phyloP scores from a whole-genome alignment of 177 flowering plant genomes.

The Vitis hybrid region DNA sequence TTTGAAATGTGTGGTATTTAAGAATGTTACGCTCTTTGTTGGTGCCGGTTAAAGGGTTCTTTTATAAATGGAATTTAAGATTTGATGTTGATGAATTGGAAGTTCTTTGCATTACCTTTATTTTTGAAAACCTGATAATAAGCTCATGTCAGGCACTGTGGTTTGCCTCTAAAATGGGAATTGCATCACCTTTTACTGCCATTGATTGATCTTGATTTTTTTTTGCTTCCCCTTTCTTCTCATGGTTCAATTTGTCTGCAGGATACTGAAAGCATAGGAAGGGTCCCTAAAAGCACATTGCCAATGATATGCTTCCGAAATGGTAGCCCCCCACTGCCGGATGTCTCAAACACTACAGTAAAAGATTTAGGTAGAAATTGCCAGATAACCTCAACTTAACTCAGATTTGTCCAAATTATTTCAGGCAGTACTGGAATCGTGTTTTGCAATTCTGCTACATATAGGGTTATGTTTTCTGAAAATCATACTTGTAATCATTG shows the following conservation, averaged over 20 bases:
- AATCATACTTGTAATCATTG: neutral
- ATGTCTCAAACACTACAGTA: conserved; percentile 40
- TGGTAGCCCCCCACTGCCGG: conserved; percentile 88
- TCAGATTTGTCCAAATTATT: neutral
- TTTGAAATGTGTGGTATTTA: neutral
- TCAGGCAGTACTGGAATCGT: neutral
- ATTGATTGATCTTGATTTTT: too few species aligned
- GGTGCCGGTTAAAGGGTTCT: neutral
- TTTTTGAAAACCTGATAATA: too few species aligned
- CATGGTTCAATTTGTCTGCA: conserved; percentile 27
- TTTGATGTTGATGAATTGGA: too few species aligned
- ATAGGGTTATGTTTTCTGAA: neutral
- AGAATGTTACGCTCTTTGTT: neutral
- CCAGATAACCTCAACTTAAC: neutral
- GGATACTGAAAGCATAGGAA: conserved; percentile 31
- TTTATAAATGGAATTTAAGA: too few species aligned
- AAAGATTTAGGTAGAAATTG: conserved; percentile 39
- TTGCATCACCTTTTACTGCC: too few species aligned
- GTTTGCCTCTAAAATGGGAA: too few species aligned
- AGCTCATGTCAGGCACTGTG: too few species aligned
- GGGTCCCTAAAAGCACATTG: conserved; percentile 34
- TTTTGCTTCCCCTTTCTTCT: neutral
- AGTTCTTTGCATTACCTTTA: too few species aligned
- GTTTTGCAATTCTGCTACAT: neutral
- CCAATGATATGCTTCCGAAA: conserved; percentile 80